Evolutionary conservation across 345 rosid genomes (phyloP).

Genomic region (Angophora floribunda): DNA sequence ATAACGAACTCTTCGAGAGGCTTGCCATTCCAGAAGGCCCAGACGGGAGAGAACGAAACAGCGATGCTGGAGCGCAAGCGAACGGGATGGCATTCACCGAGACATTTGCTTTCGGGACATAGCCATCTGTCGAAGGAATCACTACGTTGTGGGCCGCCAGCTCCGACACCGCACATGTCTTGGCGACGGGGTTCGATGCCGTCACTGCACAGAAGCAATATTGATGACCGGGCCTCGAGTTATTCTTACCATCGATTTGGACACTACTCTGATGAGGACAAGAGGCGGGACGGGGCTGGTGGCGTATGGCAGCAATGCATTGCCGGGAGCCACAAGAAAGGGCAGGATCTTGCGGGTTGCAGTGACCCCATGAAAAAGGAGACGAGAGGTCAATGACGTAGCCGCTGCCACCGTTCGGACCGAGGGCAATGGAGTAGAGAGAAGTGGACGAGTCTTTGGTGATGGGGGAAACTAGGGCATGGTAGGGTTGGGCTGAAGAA

Average conservation of each 20-base stretch:
- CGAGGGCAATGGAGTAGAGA: slow-evolving; percentile 12
- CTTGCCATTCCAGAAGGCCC: slow-evolving; percentile 16
- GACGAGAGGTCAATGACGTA: slow-evolving; percentile 16
- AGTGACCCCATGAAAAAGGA: slow-evolving; percentile 5
- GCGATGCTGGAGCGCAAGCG: slow-evolving; percentile 12
- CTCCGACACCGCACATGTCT: slow-evolving; percentile 1
- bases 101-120: neutral
- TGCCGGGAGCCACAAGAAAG: slow-evolving; percentile 4
- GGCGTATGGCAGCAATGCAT: slow-evolving; percentile 1
- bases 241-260: neutral
- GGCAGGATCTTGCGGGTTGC: neutral
- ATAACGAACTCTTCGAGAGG: slow-evolving; percentile 9
- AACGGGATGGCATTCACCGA: neutral
- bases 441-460: slow-evolving; percentile 16
- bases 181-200: slow-evolving; percentile 13
- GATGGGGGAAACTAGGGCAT: slow-evolving; percentile 17
- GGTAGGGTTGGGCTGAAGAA: neutral
- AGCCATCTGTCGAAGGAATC: slow-evolving; percentile 11
- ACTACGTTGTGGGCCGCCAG: neutral
- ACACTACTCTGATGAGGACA: neutral
- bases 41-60: slow-evolving; percentile 10
- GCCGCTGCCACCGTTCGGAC: neutral
- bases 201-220: slow-evolving; percentile 12
- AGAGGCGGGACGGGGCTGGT: neutral
- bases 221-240: neutral